Evolutionary conservation across 768 basidiomycete genomes (phyloP), one percentile per base, ranked within the genome.

Genomic region (Collybiopsis confluens): DNA sequence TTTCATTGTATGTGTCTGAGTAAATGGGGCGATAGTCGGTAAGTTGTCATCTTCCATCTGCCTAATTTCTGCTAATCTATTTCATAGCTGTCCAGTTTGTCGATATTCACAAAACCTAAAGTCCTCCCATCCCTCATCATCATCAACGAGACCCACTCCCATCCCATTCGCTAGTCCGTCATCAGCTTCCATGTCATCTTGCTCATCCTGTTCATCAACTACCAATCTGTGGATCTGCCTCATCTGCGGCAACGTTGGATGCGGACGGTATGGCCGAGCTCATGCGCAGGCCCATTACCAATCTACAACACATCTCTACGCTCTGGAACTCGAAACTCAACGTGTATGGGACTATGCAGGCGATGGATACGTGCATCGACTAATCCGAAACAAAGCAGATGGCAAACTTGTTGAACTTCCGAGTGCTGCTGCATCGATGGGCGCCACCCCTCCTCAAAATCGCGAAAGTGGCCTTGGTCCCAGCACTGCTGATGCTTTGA

Each of bases 261-360:
- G 97, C 64, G 96, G 94, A 9, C 80, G 97, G 16, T 98, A 98
- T 59, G 91, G 92, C 9, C 90, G 86, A 41, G 93, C 92, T 0
- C 97, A 99, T 62, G 97, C 97, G 0, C 86, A 96, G 43, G 85
- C 85, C 1, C 97, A 99, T 65, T 99, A 92, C 65, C 80, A 90
- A 62, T 74, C 75, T 38, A 95, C 92, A 6, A 94, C 92, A 0
- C 97, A 99, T 71, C 79, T 93, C 0, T 95, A 95, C 65, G 91
- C 96, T 2, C 79, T 98, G 57, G 96, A 98, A 68, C 79, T 98
- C 37, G 94, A 97, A 72, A 98, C 96, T 0, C 93, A 97, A 63
- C 82, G 97, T 26, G 94, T 98, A 2, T 99, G 97, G 97, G 93
- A 98, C 68, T 99, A 98, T 64, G 90, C 92, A 2, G 90, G 92